Evolutionary conservation across 2,329 filamentous ascomycete species (phyloP), one percentile per base, ranked within the genome.

Genomic region (Ophiostoma sp.): DNA sequence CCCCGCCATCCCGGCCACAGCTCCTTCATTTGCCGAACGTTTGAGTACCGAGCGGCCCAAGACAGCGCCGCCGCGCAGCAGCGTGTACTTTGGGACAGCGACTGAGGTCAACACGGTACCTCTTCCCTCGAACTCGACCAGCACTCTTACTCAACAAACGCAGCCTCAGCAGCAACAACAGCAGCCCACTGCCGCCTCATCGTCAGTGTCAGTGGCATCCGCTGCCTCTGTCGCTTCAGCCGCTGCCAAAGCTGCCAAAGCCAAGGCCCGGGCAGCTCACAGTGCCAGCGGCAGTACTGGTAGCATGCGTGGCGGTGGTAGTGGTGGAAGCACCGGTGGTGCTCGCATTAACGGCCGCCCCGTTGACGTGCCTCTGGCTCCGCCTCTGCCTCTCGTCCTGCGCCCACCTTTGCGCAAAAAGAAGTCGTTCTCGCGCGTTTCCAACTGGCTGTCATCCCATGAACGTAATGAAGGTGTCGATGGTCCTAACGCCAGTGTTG

Each of bases 391-490:
- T 0, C 83, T 90, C 31, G 85, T 89, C 19, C 83, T 89, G 72
- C 86, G 87, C n/a, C 88, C 88, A 8, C 87, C 88, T 1, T 79
- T 91, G 75, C 83, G 89, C 74, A 91, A 91, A 83, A 91, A 90
- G 83, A 91, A 91, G 78, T 90, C 89, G 0, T 91, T 91, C 78
- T 89, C 88, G 11, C 84, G 85, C 19, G 87, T 91, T 9, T 90
- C 89, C 2, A 85, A 80, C 76, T 91, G 89, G 88, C 82, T 91
- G 33, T 88, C 87, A 76, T 55, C 69, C 22, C 28, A 69, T 31
- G 42, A 15, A 31, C 66, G 70, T 2, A 36, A 28, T 8, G 28
- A 68, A 28, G 45, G 52, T 22, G 31, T n/a, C n/a, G n/a, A n/a
- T n/a, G n/a, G n/a, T n/a, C n/a, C n/a, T n/a, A n/a, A n/a, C n/a